Evolutionary conservation across 208 protist species (phyloP).

Genomic region (Vickermania spadyakhi): DNA sequence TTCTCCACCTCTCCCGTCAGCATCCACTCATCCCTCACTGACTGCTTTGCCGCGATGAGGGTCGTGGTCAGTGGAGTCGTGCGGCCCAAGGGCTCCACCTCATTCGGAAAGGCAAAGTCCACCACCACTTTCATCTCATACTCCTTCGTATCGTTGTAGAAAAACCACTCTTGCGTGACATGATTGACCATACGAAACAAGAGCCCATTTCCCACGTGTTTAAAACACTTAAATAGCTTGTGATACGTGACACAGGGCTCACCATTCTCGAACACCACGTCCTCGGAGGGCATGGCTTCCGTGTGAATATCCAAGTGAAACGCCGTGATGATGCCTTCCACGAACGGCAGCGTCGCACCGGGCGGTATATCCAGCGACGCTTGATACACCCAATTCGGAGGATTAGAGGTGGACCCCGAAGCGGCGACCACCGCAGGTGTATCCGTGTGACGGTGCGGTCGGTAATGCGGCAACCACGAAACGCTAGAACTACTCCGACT

Average conservation of each 20-base stretch:
- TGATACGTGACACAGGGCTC: slow-evolving; percentile 42
- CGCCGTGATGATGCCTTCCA: slow-evolving; percentile 46
- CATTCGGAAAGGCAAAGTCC: slow-evolving; percentile 20
- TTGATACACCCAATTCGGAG: slow-evolving; percentile 3
- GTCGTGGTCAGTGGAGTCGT: background rate
- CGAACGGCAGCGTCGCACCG: slow-evolving; percentile 62
- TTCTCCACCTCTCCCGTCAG: no score
- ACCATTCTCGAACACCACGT: slow-evolving; percentile 47
- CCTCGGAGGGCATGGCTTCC: slow-evolving; percentile 28
- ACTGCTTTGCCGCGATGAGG: background rate
- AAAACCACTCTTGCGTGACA: slow-evolving; percentile 22
- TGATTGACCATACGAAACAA: slow-evolving; percentile 50
- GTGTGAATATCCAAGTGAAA: slow-evolving; percentile 47
- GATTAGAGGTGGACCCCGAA: no score
- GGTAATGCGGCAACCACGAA: no score
- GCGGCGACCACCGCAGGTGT: no score
- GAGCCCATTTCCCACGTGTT: slow-evolving; percentile 55
- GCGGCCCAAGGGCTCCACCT: slow-evolving; percentile 22
- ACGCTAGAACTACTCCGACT: no score
- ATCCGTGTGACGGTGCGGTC: no score
- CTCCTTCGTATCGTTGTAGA: slow-evolving; percentile 52
- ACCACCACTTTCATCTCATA: slow-evolving; percentile 43
- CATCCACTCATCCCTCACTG: no score
- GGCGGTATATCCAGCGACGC: slow-evolving; percentile 64
- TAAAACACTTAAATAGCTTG: slow-evolving; percentile 67